Evolutionary conservation across 768 basidiomycete genomes (phyloP).

Genomic region (Auricularia auricula-judae): DNA sequence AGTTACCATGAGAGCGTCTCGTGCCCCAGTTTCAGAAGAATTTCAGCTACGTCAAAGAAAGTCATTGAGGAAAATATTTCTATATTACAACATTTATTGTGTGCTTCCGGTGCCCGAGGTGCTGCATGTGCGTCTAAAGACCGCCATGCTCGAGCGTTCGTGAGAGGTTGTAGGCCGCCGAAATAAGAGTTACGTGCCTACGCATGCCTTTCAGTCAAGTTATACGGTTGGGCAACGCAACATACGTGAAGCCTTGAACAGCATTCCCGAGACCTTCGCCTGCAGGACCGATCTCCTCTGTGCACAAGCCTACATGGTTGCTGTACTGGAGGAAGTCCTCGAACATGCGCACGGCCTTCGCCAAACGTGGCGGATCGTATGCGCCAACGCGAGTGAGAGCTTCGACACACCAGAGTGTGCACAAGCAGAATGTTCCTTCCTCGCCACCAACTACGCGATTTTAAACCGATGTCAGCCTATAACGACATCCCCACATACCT

Average conservation of each 20-base stretch:
- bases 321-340: conserved; percentile 79
- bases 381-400: conserved; percentile 82
- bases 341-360: conserved; percentile 74
- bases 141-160: conserved; percentile 31
- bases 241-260: conserved; percentile 84
- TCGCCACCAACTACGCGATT: conserved; percentile 63
- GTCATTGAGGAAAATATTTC: too few species aligned
- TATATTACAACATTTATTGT: too few species aligned
- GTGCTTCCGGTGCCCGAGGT: too few species aligned
- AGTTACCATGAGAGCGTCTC: too few species aligned
- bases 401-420: conserved; percentile 80
- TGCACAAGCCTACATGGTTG: conserved; percentile 51
- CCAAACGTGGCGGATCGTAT: conserved; percentile 55
- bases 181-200: conserved; percentile 77
- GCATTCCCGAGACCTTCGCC: conserved; percentile 63
- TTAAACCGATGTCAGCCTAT: too few species aligned
- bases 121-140: not conserved
- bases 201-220: not conserved
- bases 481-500: too few species aligned
- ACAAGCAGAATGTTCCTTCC: conserved; percentile 90
- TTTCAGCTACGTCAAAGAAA: too few species aligned
- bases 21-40: too few species aligned
- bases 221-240: conserved; percentile 8
- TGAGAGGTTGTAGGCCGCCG: conserved; percentile 74
- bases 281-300: conserved; percentile 4